Base-by-base conservation (phyloP, 2,329 filamentous ascomycete genomes). In the Raffaelea deltoideospora region DNA sequence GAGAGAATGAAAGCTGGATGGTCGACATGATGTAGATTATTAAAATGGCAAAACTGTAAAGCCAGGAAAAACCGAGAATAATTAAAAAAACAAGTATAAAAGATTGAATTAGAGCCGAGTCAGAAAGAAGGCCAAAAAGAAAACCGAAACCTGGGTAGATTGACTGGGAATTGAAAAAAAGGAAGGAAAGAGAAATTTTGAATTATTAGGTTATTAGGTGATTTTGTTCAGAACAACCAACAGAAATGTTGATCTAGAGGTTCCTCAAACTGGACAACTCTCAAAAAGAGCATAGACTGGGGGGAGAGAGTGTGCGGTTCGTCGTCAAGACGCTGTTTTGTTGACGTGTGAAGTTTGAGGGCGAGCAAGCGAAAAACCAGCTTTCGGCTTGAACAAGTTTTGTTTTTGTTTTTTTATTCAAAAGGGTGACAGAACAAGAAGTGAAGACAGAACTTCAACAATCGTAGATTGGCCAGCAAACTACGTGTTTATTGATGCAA, bases 1-100 rank as follows among this genome's bases (percentile, higher is more conserved):
- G 83, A 60, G 81, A 79, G 67, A 96, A 96, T 57, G 86, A 88
- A 50, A 94, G 79, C 66, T 95, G 88, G 63, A 90, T 77, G 58
- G 85, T 69, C 62, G 87, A 79, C 85, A 93, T 93, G 66, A 57
- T 77, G 59, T 54, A 41, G 39, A n/a, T n/a, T n/a, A n/a, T n/a
- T n/a, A n/a, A n/a, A n/a, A n/a, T n/a, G n/a, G n/a, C n/a, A n/a
- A n/a, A n/a, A n/a, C n/a, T n/a, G n/a, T n/a, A n/a, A n/a, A n/a
- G n/a, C n/a, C n/a, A n/a, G n/a, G n/a, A n/a, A n/a, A n/a, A n/a
- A n/a, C n/a, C n/a, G n/a, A n/a, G 5, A 38, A 13, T 14, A 24
- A 14, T 24, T 49, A 43, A 49, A 49, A 49, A 54, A 57, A 48
- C 47, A 17, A 35, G 47, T 45, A 45, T 47, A 53, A 60, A 54